Evolutionary conservation across 768 basidiomycete species (phyloP).

Genomic region (Lentinula lateritia): DNA sequence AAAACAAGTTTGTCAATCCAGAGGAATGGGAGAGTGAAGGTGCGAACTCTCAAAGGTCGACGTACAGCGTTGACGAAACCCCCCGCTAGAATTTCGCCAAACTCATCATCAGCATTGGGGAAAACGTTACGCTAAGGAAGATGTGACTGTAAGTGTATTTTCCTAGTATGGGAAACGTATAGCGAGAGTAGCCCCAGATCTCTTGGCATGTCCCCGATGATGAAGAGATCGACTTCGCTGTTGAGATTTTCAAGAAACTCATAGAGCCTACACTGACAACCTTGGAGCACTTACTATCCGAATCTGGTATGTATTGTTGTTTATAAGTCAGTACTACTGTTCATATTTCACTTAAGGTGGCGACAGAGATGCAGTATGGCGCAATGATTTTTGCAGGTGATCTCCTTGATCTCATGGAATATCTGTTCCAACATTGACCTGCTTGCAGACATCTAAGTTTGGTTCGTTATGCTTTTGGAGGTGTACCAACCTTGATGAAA

Average conservation of each 20-base stretch:
- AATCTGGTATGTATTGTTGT: constrained; percentile 32
- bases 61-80: background rate
- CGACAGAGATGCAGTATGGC: constrained; percentile 59
- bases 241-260: constrained; percentile 62
- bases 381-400: constrained; percentile 82
- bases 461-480: constrained; percentile 70
- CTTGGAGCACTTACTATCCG: constrained; percentile 50
- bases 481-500: constrained; percentile 62
- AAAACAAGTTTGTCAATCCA: constrained; percentile 77
- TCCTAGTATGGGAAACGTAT: background rate
- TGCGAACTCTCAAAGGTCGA: constrained; percentile 20
- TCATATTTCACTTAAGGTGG: constrained; percentile 23
- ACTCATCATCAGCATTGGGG: constrained; percentile 80
- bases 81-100: constrained; percentile 50
- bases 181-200: constrained; percentile 32
- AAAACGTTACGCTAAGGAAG: constrained; percentile 62
- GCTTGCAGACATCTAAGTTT: constrained; percentile 58
- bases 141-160: constrained; percentile 51
- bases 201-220: constrained; percentile 73
- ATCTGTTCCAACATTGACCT: background rate
- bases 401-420: constrained; percentile 12
- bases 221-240: constrained; percentile 69
- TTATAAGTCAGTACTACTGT: constrained; percentile 5
- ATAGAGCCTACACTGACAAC: constrained; percentile 55
- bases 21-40: constrained; percentile 73